Conservation (phyloP, 116 monocot genomes). For the Zostera marina region DNA sequence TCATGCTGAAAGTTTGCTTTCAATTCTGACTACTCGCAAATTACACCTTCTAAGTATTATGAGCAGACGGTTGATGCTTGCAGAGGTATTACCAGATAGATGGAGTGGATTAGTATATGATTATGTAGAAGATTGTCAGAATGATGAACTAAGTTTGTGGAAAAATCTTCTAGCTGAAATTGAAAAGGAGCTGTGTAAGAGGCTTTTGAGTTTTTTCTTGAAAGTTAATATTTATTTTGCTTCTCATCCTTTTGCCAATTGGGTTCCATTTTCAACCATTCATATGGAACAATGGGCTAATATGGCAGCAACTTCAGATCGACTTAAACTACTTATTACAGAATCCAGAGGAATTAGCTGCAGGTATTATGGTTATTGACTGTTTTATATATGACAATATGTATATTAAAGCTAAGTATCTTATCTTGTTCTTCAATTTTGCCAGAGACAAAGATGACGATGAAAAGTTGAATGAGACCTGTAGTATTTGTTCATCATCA, state of each 20-base stretch:
- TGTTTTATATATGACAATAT: not conserved
- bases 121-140: conserved; percentile 3
- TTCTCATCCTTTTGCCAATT: conserved; percentile 9
- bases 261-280: conserved; percentile 39
- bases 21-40: conserved; percentile 25
- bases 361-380: conserved; percentile 27
- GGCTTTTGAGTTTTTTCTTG: conserved; percentile 54
- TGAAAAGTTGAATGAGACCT: conserved; percentile 24
- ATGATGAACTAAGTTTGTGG: conserved; percentile 20
- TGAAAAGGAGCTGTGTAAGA: conserved; percentile 52
- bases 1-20: conserved; percentile 11
- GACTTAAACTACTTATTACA: conserved; percentile 26
- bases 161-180: conserved; percentile 24
- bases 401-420: not conserved
- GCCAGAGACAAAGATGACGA: conserved; percentile 4
- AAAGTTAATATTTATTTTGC: conserved; percentile 13
- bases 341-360: conserved; percentile 18
- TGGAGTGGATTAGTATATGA: not conserved
- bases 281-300: conserved; percentile 58
- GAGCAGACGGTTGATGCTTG: conserved; percentile 40
- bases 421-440: not conserved
- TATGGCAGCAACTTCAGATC: conserved; percentile 14
- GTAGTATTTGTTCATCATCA: conserved; percentile 47
- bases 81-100: conserved; percentile 5
- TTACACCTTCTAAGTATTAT: conserved; percentile 57